A percentile compares a stretch with the other conserved stretches of the same genome.
phyloP scores from a whole-genome alignment of 1,284 basidiomycete genomes.

The Leucoagaricus sp. region DNA sequence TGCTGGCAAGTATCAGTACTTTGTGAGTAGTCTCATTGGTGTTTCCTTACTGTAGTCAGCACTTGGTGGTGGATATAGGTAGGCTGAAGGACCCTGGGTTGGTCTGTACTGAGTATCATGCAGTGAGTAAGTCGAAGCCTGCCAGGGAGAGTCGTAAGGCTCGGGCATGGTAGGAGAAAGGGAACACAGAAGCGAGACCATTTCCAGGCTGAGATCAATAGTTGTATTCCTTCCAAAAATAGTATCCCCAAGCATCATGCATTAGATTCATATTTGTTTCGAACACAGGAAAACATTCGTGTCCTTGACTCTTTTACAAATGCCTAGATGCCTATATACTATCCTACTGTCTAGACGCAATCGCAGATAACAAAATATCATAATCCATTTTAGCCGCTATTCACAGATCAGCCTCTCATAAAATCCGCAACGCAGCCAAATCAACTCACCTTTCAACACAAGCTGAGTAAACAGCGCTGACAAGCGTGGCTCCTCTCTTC shows the following conservation, averaged over 20 bases:
- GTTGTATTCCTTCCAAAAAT: slow-evolving; percentile 3
- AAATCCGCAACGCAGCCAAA: slow-evolving; percentile 1
- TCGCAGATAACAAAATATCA: slow-evolving; percentile 71
- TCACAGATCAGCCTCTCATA: background rate
- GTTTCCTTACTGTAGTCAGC: too few species aligned
- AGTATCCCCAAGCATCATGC: background rate
- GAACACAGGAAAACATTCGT: too few species aligned
- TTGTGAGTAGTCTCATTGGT: too few species aligned
- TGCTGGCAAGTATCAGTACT: too few species aligned
- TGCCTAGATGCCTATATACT: background rate
- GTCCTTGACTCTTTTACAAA: too few species aligned
- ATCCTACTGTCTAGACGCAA: slow-evolving; percentile 63
- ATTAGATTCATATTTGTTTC: background rate
- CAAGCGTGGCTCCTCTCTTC: slow-evolving; percentile 65
- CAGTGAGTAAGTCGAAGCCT: background rate
- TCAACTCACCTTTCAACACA: slow-evolving; percentile 73
- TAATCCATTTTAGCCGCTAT: slow-evolving; percentile 79
- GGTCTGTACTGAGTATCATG: background rate
- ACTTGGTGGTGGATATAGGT: background rate
- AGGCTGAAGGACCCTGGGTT: background rate
- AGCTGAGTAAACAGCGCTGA: slow-evolving; percentile 71
- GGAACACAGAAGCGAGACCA: background rate
- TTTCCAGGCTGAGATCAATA: slow-evolving; percentile 10
- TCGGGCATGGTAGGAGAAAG: background rate
- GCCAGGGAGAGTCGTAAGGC: slow-evolving; percentile 2